A percentile compares a stretch with the other conserved stretches of the same genome.
Evolutionary conservation across 148 eudicot genomes (phyloP).

Genomic region (Vaccinium macrocarpon): DNA sequence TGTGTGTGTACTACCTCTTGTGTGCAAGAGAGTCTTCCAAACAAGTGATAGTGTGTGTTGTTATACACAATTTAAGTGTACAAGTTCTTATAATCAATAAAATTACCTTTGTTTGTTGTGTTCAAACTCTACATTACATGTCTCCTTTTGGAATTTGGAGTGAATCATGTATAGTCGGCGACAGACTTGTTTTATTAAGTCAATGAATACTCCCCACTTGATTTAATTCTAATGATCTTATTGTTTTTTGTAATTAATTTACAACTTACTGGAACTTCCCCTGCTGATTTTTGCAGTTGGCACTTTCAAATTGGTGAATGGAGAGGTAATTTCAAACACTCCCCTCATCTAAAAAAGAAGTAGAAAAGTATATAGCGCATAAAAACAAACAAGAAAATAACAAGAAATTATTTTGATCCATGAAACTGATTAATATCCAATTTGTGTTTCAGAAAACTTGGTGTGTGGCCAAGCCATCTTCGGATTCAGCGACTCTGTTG

Average conservation of each 20-base stretch:
- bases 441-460: slow-evolving; percentile 59
- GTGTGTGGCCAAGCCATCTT: slow-evolving; percentile 90
- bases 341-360: background rate
- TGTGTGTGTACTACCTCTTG: too few relatives aligned
- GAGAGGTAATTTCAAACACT: slow-evolving; percentile 37
- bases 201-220: background rate
- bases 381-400: background rate
- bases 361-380: background rate
- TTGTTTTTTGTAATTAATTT: background rate
- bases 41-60: too few relatives aligned
- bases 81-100: too few relatives aligned
- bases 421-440: background rate
- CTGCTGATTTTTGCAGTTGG: slow-evolving; percentile 31
- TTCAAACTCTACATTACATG: too few relatives aligned
- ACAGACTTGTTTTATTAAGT: background rate
- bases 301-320: slow-evolving; percentile 29
- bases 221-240: background rate
- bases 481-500: slow-evolving; percentile 34
- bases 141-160: background rate
- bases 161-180: too few relatives aligned
- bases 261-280: background rate
- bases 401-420: background rate
- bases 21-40: too few relatives aligned
- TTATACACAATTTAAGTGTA: too few relatives aligned
- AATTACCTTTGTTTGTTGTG: too few relatives aligned